phyloP scores from a whole-genome alignment of 1,139 yeast species.

The Candida anutae region DNA sequence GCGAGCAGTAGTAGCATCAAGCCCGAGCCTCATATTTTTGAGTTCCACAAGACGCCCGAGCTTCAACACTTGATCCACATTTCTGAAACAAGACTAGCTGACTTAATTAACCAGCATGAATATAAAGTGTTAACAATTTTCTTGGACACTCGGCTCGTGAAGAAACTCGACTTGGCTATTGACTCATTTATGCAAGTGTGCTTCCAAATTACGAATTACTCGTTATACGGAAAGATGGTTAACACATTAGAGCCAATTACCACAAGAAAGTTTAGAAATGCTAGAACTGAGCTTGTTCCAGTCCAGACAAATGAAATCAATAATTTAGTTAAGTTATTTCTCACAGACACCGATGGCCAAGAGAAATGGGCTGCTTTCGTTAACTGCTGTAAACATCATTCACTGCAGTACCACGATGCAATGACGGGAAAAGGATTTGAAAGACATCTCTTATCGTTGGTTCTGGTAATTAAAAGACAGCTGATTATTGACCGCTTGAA shows the following conservation, averaged over 20 bases:
- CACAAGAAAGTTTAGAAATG: slow-evolving; percentile 57
- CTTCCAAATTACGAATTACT: slow-evolving; percentile 64
- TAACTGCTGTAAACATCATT: slow-evolving; percentile 47
- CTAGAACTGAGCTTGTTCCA: slow-evolving; percentile 63
- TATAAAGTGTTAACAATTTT: slow-evolving; percentile 36
- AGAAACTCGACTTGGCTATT: slow-evolving; percentile 46
- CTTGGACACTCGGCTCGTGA: slow-evolving; percentile 39
- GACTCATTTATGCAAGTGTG: slow-evolving; percentile 66
- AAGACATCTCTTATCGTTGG: slow-evolving; percentile 59
- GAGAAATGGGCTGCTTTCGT: slow-evolving; percentile 46
- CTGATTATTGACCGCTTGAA: slow-evolving; percentile 33
- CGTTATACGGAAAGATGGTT: slow-evolving; percentile 61
- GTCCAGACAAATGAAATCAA: slow-evolving; percentile 50
- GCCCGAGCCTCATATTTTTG: slow-evolving; percentile 35
- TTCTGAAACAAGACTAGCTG: slow-evolving; percentile 71
- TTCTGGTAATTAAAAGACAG: slow-evolving; percentile 34
- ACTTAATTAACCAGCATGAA: slow-evolving; percentile 65
- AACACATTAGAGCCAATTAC: slow-evolving; percentile 70
- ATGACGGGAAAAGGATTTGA: slow-evolving; percentile 63
- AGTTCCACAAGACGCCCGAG: slow-evolving; percentile 44
- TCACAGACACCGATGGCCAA: slow-evolving; percentile 40
- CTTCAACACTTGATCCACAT: slow-evolving; percentile 47
- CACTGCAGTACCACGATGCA: slow-evolving; percentile 40
- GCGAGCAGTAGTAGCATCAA: slow-evolving; percentile 29
- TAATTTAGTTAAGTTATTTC: slow-evolving; percentile 52